phyloP scores from a whole-genome alignment of 2,329 filamentous ascomycete species.

The Tolypocladium paradoxum region DNA sequence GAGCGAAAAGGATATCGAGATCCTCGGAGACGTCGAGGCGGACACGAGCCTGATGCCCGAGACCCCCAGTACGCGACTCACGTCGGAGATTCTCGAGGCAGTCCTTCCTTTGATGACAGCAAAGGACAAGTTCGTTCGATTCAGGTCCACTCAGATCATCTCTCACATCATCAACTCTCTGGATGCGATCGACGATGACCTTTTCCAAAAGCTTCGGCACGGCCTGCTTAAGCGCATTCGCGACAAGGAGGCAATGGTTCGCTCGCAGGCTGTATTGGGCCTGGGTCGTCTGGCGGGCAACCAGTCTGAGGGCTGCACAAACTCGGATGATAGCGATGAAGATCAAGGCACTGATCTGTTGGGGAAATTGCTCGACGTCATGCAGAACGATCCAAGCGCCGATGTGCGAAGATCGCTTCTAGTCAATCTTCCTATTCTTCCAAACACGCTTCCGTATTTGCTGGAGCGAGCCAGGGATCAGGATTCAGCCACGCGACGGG shows the following conservation, averaged over 20 bases:
- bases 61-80: conserved; percentile 74
- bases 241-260: conserved; percentile 88
- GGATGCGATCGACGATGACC: conserved; percentile 81
- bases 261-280: conserved; percentile 83
- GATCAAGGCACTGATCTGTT: conserved; percentile 58
- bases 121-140: conserved; percentile 90
- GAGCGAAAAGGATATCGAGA: conserved; percentile 59
- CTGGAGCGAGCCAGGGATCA: conserved; percentile 85
- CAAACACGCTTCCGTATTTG: conserved; percentile 72
- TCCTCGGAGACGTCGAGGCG: conserved; percentile 53
- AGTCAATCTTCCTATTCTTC: conserved; percentile 79
- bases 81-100: conserved; percentile 59
- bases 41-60: conserved; percentile 64
- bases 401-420: conserved; percentile 85
- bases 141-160: conserved; percentile 78
- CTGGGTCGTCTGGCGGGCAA: conserved; percentile 77
- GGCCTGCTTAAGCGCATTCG: conserved; percentile 75
- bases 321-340: conserved; percentile 59
- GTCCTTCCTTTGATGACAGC: conserved; percentile 66
- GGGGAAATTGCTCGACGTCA: conserved; percentile 72
- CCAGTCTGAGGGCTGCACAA: conserved; percentile 57
- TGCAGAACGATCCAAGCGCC: conserved; percentile 89
- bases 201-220: conserved; percentile 73
- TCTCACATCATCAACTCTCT: conserved; percentile 88
- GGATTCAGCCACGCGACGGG: conserved; percentile 71